These are phyloP conservation scores for Acacia pycnantha DNA, from an alignment of 331 rosid genomes.

Conservation along the genomic window DNA sequence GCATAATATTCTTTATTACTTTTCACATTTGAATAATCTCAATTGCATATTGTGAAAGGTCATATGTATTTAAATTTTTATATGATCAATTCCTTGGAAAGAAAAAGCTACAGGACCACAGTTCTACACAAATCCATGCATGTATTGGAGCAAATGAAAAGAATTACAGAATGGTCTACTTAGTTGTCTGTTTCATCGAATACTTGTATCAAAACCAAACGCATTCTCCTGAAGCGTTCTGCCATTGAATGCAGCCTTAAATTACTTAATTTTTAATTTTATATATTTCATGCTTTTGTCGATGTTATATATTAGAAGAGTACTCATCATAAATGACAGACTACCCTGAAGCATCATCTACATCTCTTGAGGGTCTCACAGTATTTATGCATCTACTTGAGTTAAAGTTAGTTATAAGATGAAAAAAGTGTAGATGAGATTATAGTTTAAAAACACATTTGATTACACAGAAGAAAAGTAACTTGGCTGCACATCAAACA, in stretches of 20 bases:
- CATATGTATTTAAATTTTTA: background rate
- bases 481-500: constrained; percentile 21
- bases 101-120: background rate
- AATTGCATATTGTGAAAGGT: background rate
- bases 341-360: constrained; percentile 18
- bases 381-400: constrained; percentile 3
- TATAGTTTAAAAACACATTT: background rate
- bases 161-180: background rate
- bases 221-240: background rate
- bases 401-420: constrained; percentile 6
- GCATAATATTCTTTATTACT: background rate
- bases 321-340: background rate
- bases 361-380: constrained; percentile 8
- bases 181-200: background rate
- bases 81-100: background rate
- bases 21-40: background rate
- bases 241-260: constrained; percentile 5
- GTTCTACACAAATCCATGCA: background rate
- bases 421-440: background rate
- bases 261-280: constrained; percentile 12
- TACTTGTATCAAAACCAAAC: background rate
- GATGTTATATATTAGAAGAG: background rate
- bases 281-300: background rate
- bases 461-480: constrained; percentile 32
- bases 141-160: background rate